Percentiles rank a stretch among this genome's conserved stretches.
These are phyloP conservation scores for Pleurostoma richardsiae DNA, from an alignment of 2,329 filamentous ascomycete species.

Conservation along the genomic window DNA sequence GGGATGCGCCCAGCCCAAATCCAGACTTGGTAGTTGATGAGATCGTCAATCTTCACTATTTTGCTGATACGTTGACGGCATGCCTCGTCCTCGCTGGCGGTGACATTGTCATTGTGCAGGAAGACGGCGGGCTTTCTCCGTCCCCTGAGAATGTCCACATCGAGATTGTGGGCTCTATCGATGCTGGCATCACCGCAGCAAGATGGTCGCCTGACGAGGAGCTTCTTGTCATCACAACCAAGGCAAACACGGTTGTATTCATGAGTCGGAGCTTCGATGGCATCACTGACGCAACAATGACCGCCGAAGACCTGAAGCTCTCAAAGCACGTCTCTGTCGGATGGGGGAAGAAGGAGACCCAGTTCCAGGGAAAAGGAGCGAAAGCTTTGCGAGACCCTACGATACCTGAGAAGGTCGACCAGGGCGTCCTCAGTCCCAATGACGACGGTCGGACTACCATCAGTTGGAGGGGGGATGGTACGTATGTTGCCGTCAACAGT, in stretches of 20 bases:
- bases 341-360: slow-evolving; percentile 97
- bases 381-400: slow-evolving; percentile 87
- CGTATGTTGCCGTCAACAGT: slow-evolving; percentile 81
- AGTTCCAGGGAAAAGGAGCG: slow-evolving; percentile 90
- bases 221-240: slow-evolving; percentile 76
- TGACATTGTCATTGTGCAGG: slow-evolving; percentile 81
- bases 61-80: slow-evolving; percentile 71
- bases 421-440: slow-evolving; percentile 67
- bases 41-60: slow-evolving; percentile 77
- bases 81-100: slow-evolving; percentile 85
- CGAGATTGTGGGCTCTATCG: slow-evolving; percentile 92
- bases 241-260: slow-evolving; percentile 73
- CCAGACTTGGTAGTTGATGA: slow-evolving; percentile 72
- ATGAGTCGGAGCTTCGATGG: slow-evolving; percentile 92
- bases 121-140: slow-evolving; percentile 42
- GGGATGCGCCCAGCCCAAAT: slow-evolving; percentile 80
- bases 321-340: slow-evolving; percentile 94
- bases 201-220: slow-evolving; percentile 96
- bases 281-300: slow-evolving; percentile 69
- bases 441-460: slow-evolving; percentile 71
- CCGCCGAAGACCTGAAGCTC: slow-evolving; percentile 71
- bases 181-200: slow-evolving; percentile 84
- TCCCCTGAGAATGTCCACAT: slow-evolving; percentile 67
- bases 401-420: slow-evolving; percentile 86
- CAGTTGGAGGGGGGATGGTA: slow-evolving; percentile 92